Conservation (phyloP, 441 rosid genomes). For the Adansonia madagascariensis region DNA sequence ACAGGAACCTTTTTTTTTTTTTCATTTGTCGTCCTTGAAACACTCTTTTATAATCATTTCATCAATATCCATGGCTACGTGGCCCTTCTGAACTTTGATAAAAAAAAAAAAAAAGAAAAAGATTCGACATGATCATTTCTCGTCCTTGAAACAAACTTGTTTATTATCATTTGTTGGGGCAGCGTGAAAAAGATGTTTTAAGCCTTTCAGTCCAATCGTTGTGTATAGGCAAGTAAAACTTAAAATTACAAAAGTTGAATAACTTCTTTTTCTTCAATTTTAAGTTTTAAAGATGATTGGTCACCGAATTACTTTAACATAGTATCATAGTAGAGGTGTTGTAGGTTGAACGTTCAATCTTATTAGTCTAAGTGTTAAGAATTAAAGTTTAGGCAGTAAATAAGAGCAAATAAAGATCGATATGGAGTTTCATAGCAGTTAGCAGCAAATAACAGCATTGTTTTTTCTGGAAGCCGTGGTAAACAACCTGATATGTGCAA, state of each 20-base stretch:
- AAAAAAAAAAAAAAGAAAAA: too few relatives aligned
- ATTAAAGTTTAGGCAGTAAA: too few relatives aligned
- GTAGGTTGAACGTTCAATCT: not conserved
- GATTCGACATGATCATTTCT: too few relatives aligned
- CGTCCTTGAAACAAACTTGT: too few relatives aligned
- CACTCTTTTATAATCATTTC: not conserved
- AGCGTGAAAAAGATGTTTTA: not conserved
- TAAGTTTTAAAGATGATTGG: not conserved
- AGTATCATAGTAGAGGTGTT: not conserved
- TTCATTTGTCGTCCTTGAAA: not conserved
- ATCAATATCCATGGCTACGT: not conserved
- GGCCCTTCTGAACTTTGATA: not conserved
- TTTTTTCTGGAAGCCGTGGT: not conserved
- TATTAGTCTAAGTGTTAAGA: not conserved
- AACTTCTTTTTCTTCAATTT: too few relatives aligned
- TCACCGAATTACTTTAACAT: not conserved
- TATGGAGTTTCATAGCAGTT: not conserved
- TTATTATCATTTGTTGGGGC: not conserved
- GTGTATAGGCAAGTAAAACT: not conserved
- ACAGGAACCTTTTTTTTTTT: too few relatives aligned
- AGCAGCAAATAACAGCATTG: not conserved
- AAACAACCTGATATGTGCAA: constrained; percentile 1
- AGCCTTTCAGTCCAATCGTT: not conserved
- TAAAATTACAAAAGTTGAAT: not conserved
- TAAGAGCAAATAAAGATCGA: too few relatives aligned